Percentiles rank a stretch among this genome's conserved stretches.
These are phyloP conservation scores for Penicillium cataractarum DNA, from an alignment of 495 filamentous ascomycete species.

Conservation along the genomic window DNA sequence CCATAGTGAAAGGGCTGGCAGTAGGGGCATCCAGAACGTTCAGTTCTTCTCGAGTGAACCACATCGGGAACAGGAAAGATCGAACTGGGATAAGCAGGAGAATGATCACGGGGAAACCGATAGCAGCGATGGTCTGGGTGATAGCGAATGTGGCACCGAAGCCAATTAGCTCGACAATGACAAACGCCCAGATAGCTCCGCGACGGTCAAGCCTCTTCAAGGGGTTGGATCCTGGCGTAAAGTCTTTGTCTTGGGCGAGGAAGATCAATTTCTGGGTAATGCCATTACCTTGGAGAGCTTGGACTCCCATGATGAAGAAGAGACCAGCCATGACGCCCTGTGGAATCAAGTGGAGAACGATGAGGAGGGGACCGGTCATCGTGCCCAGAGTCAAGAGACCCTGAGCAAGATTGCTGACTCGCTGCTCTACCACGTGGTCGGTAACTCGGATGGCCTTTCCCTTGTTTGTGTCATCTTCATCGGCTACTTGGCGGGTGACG, in stretches of 20 bases:
- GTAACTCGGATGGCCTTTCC: conserved; percentile 63
- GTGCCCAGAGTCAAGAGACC: conserved; percentile 83
- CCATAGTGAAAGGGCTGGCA: conserved; percentile 83
- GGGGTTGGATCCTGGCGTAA: conserved; percentile 68
- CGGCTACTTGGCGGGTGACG: conserved; percentile 66
- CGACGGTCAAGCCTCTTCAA: conserved; percentile 64
- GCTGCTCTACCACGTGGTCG: conserved; percentile 86
- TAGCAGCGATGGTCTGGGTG: conserved; percentile 91
- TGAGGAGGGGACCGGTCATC: conserved; percentile 83
- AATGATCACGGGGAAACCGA: conserved; percentile 91
- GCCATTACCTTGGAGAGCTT: conserved; percentile 79
- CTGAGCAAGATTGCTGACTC: conserved; percentile 82
- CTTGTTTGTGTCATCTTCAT: conserved; percentile 61
- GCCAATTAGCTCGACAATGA: conserved; percentile 73
- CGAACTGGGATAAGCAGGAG: conserved; percentile 77
- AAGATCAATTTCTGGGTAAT: conserved; percentile 83
- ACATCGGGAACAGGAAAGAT: conserved; percentile 70
- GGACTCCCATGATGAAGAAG: conserved; percentile 93
- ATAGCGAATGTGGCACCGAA: conserved; percentile 93
- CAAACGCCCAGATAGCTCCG: conserved; percentile 72
- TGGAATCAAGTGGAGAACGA: conserved; percentile 83
- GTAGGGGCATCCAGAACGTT: conserved; percentile 74
- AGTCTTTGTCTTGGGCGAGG: conserved; percentile 64
- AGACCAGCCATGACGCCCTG: conserved; percentile 86
- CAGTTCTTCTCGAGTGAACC: conserved; percentile 71